Conservation (phyloP, 1,284 basidiomycete genomes). For the Neotropicomus parvogracilis region DNA sequence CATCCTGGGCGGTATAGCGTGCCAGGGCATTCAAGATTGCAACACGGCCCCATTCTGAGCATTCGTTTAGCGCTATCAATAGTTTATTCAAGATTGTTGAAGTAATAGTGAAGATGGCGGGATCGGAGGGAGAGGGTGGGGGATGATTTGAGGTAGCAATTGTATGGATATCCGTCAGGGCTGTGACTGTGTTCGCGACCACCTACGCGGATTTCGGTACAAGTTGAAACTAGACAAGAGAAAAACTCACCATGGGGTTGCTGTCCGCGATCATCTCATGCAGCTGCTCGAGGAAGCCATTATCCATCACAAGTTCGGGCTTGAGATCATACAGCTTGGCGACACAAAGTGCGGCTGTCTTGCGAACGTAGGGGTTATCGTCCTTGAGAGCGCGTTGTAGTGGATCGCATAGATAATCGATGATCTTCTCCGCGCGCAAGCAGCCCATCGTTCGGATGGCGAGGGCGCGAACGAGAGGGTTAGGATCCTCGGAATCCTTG, state of each 20-base stretch:
- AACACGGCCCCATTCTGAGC: constrained; percentile 98
- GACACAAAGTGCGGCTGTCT: constrained; percentile 94
- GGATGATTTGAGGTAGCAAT: constrained; percentile 51
- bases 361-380: constrained; percentile 96
- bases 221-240: not conserved
- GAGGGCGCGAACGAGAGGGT: constrained; percentile 93
- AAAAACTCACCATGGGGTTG: constrained; percentile 85
- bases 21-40: constrained; percentile 86
- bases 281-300: constrained; percentile 88
- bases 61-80: constrained; percentile 94
- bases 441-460: constrained; percentile 99
- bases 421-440: constrained; percentile 96
- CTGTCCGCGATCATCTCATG: constrained; percentile 91
- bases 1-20: constrained; percentile 80
- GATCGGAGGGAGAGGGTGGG: constrained; percentile 53
- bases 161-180: constrained; percentile 89
- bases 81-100: constrained; percentile 82
- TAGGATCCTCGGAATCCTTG: constrained; percentile 93
- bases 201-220: constrained; percentile 50
- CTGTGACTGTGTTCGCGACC: constrained; percentile 92
- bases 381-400: constrained; percentile 88
- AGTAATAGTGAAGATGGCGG: constrained; percentile 81
- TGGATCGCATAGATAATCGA: constrained; percentile 95
- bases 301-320: constrained; percentile 91
- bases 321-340: constrained; percentile 97